Evolutionary conservation across 2,329 filamentous ascomycete genomes (phyloP), one percentile per base, ranked within the genome.

Genomic region (Talaromyces sp.): DNA sequence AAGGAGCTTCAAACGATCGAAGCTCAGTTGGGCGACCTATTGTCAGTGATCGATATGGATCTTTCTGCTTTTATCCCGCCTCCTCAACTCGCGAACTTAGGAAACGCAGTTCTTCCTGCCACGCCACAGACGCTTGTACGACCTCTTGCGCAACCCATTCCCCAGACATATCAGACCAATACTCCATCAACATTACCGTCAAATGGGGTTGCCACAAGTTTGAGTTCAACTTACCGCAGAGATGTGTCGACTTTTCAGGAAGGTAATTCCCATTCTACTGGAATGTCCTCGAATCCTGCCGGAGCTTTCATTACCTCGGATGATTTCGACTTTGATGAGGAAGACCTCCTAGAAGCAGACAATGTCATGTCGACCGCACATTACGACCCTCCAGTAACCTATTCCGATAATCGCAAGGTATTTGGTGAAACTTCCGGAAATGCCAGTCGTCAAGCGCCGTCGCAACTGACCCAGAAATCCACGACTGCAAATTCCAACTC

Each of bases 281-380:
- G 13, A 8, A 39, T 35, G 13, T 27, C 24, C 6, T 57, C 49
- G 1, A 41, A 60, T 37, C 19, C 41, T 39, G 13, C 57, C n/a
- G 9, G 37, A n/a, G 56, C 33, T n/a, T 41, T 49, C 52, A 56
- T 61, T 49, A 50, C 60, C 39, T 39, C 45, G 16, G 58, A 66
- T 24, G 61, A 64, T 50, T 66, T 66, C 13, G 65, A 66, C 41
- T 64, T 66, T 19, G 72, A 73, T 56, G 72, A 73, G 66, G 77
- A 80, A 60, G 80, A 81, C 35, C 78, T 83, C 71, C 71, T 81
- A n/a, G 77, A 82, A 64, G 77, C 70, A 43, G 76, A 75, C n/a
- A 75, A 78, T 49, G 69, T 73, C 65, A 71, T 80, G n/a, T 45
- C 64, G 27, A 52, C 39, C 37, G 74, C 79, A 24, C 71, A 75